Evolutionary conservation across 2,329 filamentous ascomycete species (phyloP).

Genomic region (Dactylonectria estremocensis): DNA sequence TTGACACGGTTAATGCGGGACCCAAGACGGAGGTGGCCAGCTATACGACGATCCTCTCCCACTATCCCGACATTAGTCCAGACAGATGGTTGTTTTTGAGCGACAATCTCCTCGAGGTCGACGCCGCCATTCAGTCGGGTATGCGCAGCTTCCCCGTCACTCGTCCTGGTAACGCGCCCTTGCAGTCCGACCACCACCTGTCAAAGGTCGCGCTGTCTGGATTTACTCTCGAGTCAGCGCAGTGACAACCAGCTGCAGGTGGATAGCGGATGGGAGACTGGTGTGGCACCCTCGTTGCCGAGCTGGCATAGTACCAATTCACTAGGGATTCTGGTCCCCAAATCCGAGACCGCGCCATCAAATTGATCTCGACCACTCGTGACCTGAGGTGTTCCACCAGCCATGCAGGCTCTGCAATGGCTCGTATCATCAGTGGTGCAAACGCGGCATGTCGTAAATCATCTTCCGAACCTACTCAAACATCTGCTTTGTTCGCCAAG

Average conservation of each 20-base stretch:
- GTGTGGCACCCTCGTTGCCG: slow-evolving; percentile 43
- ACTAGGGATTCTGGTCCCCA: slow-evolving; percentile 46
- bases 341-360: slow-evolving; percentile 44
- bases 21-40: slow-evolving; percentile 78
- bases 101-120: slow-evolving; percentile 81
- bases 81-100: slow-evolving; percentile 82
- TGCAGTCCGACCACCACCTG: slow-evolving; percentile 65
- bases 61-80: slow-evolving; percentile 59
- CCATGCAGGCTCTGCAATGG: slow-evolving; percentile 39
- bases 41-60: slow-evolving; percentile 75
- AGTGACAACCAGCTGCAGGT: slow-evolving; percentile 43
- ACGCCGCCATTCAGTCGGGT: slow-evolving; percentile 73
- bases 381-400: slow-evolving; percentile 38
- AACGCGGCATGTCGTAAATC: slow-evolving; percentile 26
- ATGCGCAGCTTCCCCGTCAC: slow-evolving; percentile 74
- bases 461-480: slow-evolving; percentile 5
- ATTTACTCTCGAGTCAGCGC: slow-evolving; percentile 50
- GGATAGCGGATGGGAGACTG: slow-evolving; percentile 37
- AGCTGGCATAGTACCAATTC: slow-evolving; percentile 43
- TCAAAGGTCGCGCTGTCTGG: slow-evolving; percentile 53
- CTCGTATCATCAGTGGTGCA: slow-evolving; percentile 39
- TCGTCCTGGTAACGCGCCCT: slow-evolving; percentile 79
- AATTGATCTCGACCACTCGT: slow-evolving; percentile 43
- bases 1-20: slow-evolving; percentile 86
- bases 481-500: slow-evolving; percentile 26